These are phyloP conservation scores for Dentipellis fragilis DNA, from an alignment of 768 basidiomycete genomes.

Conservation along the genomic window DNA sequence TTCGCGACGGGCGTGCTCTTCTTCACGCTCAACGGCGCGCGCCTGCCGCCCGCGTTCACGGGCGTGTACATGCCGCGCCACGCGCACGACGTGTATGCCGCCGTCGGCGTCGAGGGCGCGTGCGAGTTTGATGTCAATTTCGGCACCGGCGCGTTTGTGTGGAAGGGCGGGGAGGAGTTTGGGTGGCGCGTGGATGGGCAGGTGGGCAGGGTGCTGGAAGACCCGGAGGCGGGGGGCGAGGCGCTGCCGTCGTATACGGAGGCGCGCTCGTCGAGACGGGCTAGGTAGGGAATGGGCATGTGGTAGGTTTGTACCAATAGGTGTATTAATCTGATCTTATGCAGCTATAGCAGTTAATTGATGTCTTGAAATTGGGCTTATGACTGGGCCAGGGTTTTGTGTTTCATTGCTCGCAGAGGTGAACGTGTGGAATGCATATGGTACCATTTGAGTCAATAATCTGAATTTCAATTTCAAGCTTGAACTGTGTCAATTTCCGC, in stretches of 20 bases:
- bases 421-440: too few species aligned
- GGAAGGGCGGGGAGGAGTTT: slow-evolving; percentile 58
- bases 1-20: slow-evolving; percentile 43
- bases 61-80: slow-evolving; percentile 48
- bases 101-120: slow-evolving; percentile 46
- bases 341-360: too few species aligned
- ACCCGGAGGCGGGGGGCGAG: not conserved
- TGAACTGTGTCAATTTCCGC: too few species aligned
- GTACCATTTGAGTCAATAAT: too few species aligned
- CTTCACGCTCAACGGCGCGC: slow-evolving; percentile 54
- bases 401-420: too few species aligned
- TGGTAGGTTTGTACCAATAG: too few species aligned
- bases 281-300: not conserved
- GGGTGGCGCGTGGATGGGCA: slow-evolving; percentile 56
- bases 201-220: slow-evolving; percentile 28
- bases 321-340: too few species aligned
- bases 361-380: too few species aligned
- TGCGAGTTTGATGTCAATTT: slow-evolving; percentile 57
- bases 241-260: not conserved
- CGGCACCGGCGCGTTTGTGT: slow-evolving; percentile 46
- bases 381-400: too few species aligned
- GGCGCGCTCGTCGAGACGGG: not conserved
- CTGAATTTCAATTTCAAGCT: too few species aligned
- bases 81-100: slow-evolving; percentile 50
- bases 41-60: slow-evolving; percentile 45